Conservation (phyloP, 2,329 filamentous ascomycete genomes). For the Apiospora arundinis region DNA sequence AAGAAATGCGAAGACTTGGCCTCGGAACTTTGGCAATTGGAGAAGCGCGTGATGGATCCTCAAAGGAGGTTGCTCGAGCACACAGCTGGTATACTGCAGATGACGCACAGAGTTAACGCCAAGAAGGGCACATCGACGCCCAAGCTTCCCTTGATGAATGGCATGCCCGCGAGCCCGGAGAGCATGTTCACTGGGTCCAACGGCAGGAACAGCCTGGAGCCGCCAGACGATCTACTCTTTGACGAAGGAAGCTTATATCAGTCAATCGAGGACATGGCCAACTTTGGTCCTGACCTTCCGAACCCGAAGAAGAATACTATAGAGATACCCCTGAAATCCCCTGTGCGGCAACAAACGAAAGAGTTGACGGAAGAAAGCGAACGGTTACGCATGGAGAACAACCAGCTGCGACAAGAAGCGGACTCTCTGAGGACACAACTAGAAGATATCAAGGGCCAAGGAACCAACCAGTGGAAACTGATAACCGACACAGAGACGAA, state of each 20-base stretch:
- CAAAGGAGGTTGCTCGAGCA: conserved; percentile 83
- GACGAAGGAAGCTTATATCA: conserved; percentile 79
- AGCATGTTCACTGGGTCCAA: conserved; percentile 75
- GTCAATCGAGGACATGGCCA: conserved; percentile 68
- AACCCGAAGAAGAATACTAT: conserved; percentile 49
- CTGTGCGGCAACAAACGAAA: conserved; percentile 59
- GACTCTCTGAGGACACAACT: conserved; percentile 42
- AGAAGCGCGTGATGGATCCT: conserved; percentile 76
- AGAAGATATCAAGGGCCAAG: conserved; percentile 44
- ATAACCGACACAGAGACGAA: conserved; percentile 69
- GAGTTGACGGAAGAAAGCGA: conserved; percentile 57
- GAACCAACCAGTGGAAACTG: conserved; percentile 50
- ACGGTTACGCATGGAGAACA: conserved; percentile 53
- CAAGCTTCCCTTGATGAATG: conserved; percentile 52
- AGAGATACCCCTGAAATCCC: conserved; percentile 66
- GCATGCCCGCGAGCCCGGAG: conserved; percentile 76
- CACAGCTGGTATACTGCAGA: conserved; percentile 88
- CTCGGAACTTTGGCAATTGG: conserved; percentile 78
- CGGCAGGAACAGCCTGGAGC: conserved; percentile 64
- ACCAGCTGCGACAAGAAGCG: conserved; percentile 42
- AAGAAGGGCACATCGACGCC: conserved; percentile 58
- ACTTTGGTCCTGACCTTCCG: conserved; percentile 36
- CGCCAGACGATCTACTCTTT: conserved; percentile 66
- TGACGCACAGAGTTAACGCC: conserved; percentile 78
- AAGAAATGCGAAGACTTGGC: conserved; percentile 87